Conservation (phyloP, 352 stramenopile genomes). For the Plasmopara viticola region DNA sequence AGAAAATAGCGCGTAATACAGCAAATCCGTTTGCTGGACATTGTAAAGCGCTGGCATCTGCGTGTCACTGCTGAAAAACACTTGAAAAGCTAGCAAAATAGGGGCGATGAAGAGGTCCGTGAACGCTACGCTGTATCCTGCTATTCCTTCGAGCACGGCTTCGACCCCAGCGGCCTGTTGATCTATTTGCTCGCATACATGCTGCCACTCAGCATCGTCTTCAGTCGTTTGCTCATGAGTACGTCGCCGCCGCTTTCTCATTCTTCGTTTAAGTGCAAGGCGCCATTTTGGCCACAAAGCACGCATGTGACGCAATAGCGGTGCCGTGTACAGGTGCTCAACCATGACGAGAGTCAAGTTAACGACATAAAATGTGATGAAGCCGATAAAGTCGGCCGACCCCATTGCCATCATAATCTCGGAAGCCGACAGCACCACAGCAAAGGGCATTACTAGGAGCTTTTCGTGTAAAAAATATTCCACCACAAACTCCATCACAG, state of each 20-base stretch:
- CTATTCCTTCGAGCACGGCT: constrained; percentile 87
- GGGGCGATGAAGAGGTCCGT: constrained; percentile 83
- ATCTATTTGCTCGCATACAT: constrained; percentile 93
- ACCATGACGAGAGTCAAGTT: constrained; percentile 90
- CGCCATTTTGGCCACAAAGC: constrained; percentile 89
- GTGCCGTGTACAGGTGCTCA: constrained; percentile 92
- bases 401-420: constrained; percentile 94
- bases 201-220: constrained; percentile 89
- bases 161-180: constrained; percentile 91
- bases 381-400: constrained; percentile 92
- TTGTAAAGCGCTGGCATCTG: constrained; percentile 90
- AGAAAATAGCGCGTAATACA: constrained; percentile 94
- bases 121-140: constrained; percentile 89
- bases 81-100: constrained; percentile 85
- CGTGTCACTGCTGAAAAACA: constrained; percentile 85
- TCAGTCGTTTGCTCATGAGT: constrained; percentile 89
- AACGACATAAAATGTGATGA: constrained; percentile 92
- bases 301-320: constrained; percentile 69
- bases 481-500: constrained; percentile 76
- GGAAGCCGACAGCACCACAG: constrained; percentile 86
- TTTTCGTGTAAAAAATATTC: constrained; percentile 88
- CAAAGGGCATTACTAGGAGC: constrained; percentile 86
- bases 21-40: constrained; percentile 90
- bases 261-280: constrained; percentile 75
- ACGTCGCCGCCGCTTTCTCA: constrained; percentile 63